Evolutionary conservation across 805 yeast species (phyloP), one percentile per base, ranked within the genome.

Genomic region (Lipomyces lipofer): DNA sequence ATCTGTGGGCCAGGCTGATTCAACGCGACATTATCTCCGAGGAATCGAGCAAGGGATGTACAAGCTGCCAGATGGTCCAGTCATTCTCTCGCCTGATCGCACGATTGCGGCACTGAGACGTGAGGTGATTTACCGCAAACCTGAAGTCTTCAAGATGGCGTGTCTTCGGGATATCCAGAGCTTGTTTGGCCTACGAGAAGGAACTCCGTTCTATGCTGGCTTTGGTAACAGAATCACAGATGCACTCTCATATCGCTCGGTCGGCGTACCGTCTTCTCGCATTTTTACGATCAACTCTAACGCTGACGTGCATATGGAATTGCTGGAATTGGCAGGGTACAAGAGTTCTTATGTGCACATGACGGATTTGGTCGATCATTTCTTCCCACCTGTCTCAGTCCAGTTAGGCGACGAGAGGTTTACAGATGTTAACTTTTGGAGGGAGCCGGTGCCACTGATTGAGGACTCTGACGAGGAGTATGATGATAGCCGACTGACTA

Each of bases 91-190:
- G 32, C 99, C 99, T 0, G 99, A 94, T 71, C 73, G 99, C 63
- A 92, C 98, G 0, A 88, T 94, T 75, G 98, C 98, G 2, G 99
- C 99, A 0, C 73, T 94, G 51, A 80, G 81, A 64, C 78, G 99
- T 59, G 99, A 94, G 68, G 95, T 94, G 25, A 92, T 94, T 43
- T 73, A 92, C 66, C 88, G 91, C 62, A 92, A 92, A 67, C 99
- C 99, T 0, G 98, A 94, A 70, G 94, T 94, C n/a, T 94, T 94
- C 76, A 94, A 94, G 66, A 94, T 94, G 91, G 96, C 99, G 1
- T 92, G 98, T 70, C 74, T 94, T 57, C 83, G 85, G 51, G 99
- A 94, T 72, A 84, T 94, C 56, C 82, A 83, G 65, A 79, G 84
- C 43, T 74, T 94, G 19, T 92, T 86, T 70, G 79, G 73, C 24